A percentile compares a stretch with the other conserved stretches of the same genome.
These are phyloP conservation scores for Naegleria lovaniensis DNA, from an alignment of 208 protist genomes.

Conservation along the genomic window DNA sequence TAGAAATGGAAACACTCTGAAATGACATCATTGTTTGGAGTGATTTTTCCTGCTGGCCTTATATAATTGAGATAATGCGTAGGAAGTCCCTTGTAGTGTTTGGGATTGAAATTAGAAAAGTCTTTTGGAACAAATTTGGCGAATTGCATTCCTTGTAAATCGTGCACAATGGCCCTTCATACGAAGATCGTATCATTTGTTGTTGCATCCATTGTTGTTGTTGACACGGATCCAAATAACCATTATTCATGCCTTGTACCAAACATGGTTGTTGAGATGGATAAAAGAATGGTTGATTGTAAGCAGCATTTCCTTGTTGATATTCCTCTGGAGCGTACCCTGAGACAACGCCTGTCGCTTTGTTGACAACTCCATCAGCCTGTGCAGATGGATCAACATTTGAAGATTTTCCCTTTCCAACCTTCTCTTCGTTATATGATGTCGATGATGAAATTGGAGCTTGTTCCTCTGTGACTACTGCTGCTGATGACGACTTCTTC, in stretches of 20 bases:
- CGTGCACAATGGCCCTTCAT: background rate
- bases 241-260: background rate
- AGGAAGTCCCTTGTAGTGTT: background rate
- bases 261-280: background rate
- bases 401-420: too few relatives aligned
- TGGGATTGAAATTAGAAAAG: background rate
- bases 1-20: background rate
- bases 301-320: background rate
- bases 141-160: background rate
- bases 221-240: background rate
- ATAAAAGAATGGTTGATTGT: too few relatives aligned
- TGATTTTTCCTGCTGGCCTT: background rate
- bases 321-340: background rate
- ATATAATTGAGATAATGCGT: background rate
- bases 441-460: too few relatives aligned
- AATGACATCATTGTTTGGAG: background rate
- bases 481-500: background rate
- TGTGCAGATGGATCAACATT: too few relatives aligned
- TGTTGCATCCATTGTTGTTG: background rate
- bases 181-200: background rate
- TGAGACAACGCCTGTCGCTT: too few relatives aligned
- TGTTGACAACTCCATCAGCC: too few relatives aligned
- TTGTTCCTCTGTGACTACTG: background rate
- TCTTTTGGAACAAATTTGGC: background rate
- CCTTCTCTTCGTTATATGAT: background rate